Conservation (phyloP, 768 basidiomycete genomes). For the Mycena amicta region DNA sequence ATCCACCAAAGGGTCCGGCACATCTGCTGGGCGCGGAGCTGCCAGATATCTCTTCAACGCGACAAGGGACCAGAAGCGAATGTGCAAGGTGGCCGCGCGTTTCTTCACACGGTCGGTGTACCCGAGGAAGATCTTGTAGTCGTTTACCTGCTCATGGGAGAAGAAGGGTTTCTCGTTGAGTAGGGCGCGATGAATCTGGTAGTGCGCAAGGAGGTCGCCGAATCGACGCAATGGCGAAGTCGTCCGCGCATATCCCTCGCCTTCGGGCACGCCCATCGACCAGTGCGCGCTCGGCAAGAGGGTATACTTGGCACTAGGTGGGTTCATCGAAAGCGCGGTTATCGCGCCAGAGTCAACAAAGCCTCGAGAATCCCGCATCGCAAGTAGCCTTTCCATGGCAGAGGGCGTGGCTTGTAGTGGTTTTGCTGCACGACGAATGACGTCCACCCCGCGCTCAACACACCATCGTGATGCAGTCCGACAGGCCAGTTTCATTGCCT, state of each 20-base stretch:
- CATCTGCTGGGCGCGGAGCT: conserved; percentile 23
- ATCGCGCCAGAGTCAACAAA: conserved; percentile 43
- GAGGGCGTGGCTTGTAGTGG: conserved; percentile 34
- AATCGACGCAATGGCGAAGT: conserved; percentile 91
- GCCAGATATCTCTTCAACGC: conserved; percentile 43
- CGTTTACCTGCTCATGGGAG: conserved; percentile 45
- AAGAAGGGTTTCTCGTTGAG: conserved; percentile 51
- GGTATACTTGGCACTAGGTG: conserved; percentile 43
- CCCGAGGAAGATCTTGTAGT: conserved; percentile 41
- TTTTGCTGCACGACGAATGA: conserved; percentile 57
- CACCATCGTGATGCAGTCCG: conserved; percentile 76
- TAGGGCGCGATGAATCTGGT: conserved; percentile 88
- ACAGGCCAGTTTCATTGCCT: conserved; percentile 82
- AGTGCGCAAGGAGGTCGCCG: conserved; percentile 80
- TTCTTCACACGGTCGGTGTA: conserved; percentile 37
- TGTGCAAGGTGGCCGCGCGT: conserved; percentile 34
- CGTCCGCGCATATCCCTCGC: conserved; percentile 79
- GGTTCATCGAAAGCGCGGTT: conserved; percentile 33
- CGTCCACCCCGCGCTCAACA: conserved; percentile 57
- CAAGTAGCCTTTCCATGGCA: conserved; percentile 48
- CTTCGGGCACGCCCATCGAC: conserved; percentile 65
- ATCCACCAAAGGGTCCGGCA: conserved; percentile 28
- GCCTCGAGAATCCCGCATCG: conserved; percentile 47
- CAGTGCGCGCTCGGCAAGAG: conserved; percentile 66
- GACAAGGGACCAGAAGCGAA: conserved; percentile 36